Evolutionary conservation across 768 basidiomycete genomes (phyloP).

Genomic region (Hydnomerulius pinastri): DNA sequence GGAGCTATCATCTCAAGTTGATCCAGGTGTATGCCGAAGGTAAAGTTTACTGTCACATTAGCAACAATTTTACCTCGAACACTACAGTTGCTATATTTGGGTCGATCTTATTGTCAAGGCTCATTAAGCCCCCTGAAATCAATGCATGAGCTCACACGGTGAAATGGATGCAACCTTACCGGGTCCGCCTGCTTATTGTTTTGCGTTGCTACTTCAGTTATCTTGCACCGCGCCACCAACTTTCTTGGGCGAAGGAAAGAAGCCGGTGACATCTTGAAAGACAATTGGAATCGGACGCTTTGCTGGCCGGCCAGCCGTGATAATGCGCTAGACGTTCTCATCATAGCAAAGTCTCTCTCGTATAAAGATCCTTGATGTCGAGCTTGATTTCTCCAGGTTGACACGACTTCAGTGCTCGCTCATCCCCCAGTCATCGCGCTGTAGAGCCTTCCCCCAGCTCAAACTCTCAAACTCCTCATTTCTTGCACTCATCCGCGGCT

Average conservation of each 20-base stretch:
- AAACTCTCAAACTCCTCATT: not conserved
- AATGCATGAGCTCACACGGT: constrained; percentile 8
- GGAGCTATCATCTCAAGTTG: too few species aligned
- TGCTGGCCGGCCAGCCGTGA: not conserved
- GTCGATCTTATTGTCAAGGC: constrained; percentile 17
- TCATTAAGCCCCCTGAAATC: not conserved
- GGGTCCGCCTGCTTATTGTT: constrained; percentile 22
- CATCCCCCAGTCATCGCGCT: not conserved
- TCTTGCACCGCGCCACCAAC: not conserved
- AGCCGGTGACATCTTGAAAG: not conserved
- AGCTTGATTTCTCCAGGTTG: constrained; percentile 1
- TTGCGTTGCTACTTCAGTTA: constrained; percentile 4
- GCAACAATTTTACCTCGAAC: not conserved
- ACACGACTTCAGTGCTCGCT: constrained; percentile 1
- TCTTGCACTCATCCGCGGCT: not conserved
- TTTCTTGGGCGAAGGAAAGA: not conserved
- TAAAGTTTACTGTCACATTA: not conserved
- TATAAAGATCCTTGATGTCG: constrained; percentile 19
- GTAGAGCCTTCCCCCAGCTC: not conserved
- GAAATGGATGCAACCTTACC: not conserved
- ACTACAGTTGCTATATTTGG: constrained; percentile 25
- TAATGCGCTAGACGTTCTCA: constrained; percentile 2
- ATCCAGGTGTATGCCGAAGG: not conserved
- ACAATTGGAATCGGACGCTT: not conserved
- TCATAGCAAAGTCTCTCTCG: not conserved